Evolutionary conservation across 2,329 filamentous ascomycete species (phyloP).

Genomic region (Curvularia hawaiiensis): DNA sequence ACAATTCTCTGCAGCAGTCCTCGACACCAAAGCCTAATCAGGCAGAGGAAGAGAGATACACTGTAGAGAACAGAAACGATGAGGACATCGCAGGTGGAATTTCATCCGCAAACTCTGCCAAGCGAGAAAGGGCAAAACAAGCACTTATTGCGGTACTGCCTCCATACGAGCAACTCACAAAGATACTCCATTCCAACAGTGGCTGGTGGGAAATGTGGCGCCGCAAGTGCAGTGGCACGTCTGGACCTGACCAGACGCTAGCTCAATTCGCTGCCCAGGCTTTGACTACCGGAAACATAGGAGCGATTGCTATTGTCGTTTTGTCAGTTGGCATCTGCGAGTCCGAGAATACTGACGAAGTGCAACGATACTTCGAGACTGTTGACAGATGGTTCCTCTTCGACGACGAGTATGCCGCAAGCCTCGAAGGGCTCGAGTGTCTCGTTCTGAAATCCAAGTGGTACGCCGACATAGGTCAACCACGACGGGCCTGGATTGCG

Average conservation of each 20-base stretch:
- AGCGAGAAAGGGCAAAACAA: slow-evolving; percentile 45
- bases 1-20: slow-evolving; percentile 26
- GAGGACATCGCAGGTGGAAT: slow-evolving; percentile 34
- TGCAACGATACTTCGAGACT: slow-evolving; percentile 53
- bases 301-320: slow-evolving; percentile 47
- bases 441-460: slow-evolving; percentile 58
- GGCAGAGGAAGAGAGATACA: slow-evolving; percentile 31
- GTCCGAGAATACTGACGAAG: slow-evolving; percentile 52
- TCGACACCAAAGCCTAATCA: slow-evolving; percentile 19
- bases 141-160: slow-evolving; percentile 44
- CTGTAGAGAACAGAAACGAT: slow-evolving; percentile 38
- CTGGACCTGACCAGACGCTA: slow-evolving; percentile 44
- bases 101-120: slow-evolving; percentile 30
- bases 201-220: slow-evolving; percentile 53
- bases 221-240: slow-evolving; percentile 51
- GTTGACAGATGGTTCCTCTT: slow-evolving; percentile 56
- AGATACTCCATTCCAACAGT: slow-evolving; percentile 43
- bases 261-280: slow-evolving; percentile 51
- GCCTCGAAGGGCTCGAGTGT: slow-evolving; percentile 59
- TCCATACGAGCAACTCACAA: slow-evolving; percentile 40
- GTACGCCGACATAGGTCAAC: slow-evolving; percentile 61
- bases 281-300: slow-evolving; percentile 50
- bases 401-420: slow-evolving; percentile 57
- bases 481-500: slow-evolving; percentile 60
- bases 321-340: slow-evolving; percentile 46